Conservation (phyloP, 2,329 filamentous ascomycete species). For the Xylaria polymorpha region DNA sequence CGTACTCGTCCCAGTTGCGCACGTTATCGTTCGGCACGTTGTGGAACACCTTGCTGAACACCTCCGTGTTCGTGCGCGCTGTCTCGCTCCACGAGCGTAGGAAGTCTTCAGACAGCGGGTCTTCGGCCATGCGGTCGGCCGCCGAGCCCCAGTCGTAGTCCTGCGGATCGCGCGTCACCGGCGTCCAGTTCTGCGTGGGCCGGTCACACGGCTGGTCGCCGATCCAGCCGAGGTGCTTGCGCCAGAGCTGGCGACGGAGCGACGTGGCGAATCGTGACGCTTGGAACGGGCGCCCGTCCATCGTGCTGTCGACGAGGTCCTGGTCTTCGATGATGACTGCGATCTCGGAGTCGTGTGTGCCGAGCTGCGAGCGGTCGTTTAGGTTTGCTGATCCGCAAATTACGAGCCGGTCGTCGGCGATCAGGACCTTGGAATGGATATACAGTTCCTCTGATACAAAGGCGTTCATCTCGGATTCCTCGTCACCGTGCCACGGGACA, state of each 20-base stretch:
- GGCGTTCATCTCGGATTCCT: constrained; percentile 67
- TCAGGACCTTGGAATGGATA: constrained; percentile 88
- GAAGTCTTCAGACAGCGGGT: constrained; percentile 78
- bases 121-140: constrained; percentile 75
- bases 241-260: constrained; percentile 86
- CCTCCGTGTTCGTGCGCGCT: constrained; percentile 81
- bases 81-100: constrained; percentile 77
- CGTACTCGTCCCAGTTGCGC: constrained; percentile 77
- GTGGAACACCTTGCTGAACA: constrained; percentile 86
- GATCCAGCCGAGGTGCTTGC: constrained; percentile 89
- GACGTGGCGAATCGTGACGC: constrained; percentile 82
- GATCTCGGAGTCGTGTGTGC: constrained; percentile 87
- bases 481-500: constrained; percentile 65
- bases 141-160: constrained; percentile 77
- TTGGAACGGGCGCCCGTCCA: constrained; percentile 77
- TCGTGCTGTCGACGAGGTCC: constrained; percentile 73
- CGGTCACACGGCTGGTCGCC: constrained; percentile 76
- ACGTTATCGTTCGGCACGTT: constrained; percentile 76
- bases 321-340: constrained; percentile 89
- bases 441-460: constrained; percentile 75
- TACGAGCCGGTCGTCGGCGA: constrained; percentile 86
- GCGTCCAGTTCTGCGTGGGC: constrained; percentile 79
- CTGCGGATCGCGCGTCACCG: constrained; percentile 77
- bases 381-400: constrained; percentile 91
- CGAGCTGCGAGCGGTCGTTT: constrained; percentile 89